These are phyloP conservation scores for Planoprotostelium fungivorum DNA, from an alignment of 78 protist species.

Conservation along the genomic window DNA sequence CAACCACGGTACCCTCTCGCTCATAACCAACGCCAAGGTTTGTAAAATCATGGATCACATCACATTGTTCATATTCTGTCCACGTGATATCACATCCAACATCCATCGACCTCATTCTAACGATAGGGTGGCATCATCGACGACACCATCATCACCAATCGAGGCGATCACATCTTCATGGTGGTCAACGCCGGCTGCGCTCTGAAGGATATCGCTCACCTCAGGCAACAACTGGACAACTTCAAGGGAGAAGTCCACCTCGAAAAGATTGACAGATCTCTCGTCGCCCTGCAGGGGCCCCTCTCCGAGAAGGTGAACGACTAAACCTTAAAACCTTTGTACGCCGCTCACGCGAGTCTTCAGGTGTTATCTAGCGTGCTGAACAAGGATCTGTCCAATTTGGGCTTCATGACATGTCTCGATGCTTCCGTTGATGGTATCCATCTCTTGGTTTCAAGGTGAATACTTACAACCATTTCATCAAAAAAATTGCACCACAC, in stretches of 20 bases:
- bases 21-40: conserved; percentile 67
- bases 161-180: conserved; percentile 67
- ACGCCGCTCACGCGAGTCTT: background rate
- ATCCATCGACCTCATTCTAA: too few relatives aligned
- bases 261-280: conserved; percentile 40
- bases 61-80: too few relatives aligned
- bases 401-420: conserved; percentile 72
- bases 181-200: conserved; percentile 95
- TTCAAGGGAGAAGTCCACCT: conserved; percentile 35
- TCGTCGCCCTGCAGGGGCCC: conserved; percentile 93
- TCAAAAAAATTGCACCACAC: background rate
- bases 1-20: conserved; percentile 29
- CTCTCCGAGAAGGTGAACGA: conserved; percentile 40
- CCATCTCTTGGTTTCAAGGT: conserved; percentile 26
- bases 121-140: conserved; percentile 92
- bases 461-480: background rate
- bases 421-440: conserved; percentile 9
- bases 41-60: too few relatives aligned
- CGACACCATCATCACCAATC: conserved; percentile 83
- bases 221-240: conserved; percentile 24
- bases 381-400: conserved; percentile 18
- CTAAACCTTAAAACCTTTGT: background rate
- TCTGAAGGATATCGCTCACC: conserved; percentile 84
- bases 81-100: too few relatives aligned
- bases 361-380: conserved; percentile 13